Percentiles rank a stretch among this genome's conserved stretches.
Evolutionary conservation across 176 grass and related monocot species (phyloP).

Genomic region (Tillandsia fasciculata): DNA sequence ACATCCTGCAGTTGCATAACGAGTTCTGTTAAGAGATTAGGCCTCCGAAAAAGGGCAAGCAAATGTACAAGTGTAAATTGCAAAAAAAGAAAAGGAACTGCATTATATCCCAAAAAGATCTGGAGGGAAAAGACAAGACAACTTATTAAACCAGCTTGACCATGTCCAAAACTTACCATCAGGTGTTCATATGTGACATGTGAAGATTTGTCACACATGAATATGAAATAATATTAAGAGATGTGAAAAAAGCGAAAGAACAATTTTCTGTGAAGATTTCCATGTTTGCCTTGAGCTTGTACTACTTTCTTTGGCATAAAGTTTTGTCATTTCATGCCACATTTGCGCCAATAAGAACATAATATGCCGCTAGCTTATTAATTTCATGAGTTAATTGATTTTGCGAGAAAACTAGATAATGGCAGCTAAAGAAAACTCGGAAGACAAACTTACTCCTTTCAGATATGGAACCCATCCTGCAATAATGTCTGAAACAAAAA

Average conservation of each 20-base stretch:
- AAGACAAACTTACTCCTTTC: constrained; percentile 41
- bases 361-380: background rate
- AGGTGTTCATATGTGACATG: too few species aligned
- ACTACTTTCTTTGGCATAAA: background rate
- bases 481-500: constrained; percentile 57
- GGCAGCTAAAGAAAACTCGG: background rate
- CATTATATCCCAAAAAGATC: background rate
- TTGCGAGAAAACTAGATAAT: background rate
- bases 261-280: too few species aligned
- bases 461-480: constrained; percentile 60
- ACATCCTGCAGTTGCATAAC: constrained; percentile 44
- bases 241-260: too few species aligned
- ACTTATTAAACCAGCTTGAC: too few species aligned
- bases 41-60: background rate
- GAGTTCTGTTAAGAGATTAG: background rate
- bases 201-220: too few species aligned
- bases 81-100: background rate
- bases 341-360: background rate
- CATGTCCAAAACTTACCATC: too few species aligned
- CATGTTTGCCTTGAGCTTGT: background rate
- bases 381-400: background rate
- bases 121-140: background rate
- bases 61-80: background rate
- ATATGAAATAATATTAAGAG: too few species aligned
- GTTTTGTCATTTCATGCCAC: background rate